Conservation (phyloP, 1,139 yeast genomes). For the Yamadazyma blattariae region DNA sequence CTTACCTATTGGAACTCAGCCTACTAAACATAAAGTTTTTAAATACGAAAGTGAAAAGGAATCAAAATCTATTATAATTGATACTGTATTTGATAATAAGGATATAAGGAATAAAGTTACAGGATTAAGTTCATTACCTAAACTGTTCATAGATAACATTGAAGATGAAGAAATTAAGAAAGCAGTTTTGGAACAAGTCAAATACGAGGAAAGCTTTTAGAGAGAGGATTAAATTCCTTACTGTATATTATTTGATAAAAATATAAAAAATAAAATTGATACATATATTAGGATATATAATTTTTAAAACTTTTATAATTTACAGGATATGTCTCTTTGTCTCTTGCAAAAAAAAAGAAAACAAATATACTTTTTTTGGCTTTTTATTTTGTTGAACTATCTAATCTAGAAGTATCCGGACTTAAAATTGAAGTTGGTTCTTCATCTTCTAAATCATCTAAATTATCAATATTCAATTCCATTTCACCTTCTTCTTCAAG, state of each 20-base stretch:
- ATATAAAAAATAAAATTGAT: background rate
- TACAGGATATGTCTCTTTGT: too few species aligned
- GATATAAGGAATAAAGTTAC: constrained; percentile 49
- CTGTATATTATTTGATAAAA: constrained; percentile 1
- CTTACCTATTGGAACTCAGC: constrained; percentile 75
- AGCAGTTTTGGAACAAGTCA: constrained; percentile 68
- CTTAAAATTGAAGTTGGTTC: constrained; percentile 2
- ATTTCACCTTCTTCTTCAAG: constrained; percentile 13
- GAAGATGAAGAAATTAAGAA: constrained; percentile 51
- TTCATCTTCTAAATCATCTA: constrained; percentile 6
- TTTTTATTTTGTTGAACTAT: background rate
- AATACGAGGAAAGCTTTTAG: constrained; percentile 38
- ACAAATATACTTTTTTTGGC: too few species aligned
- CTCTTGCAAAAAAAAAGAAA: too few species aligned
- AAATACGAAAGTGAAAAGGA: constrained; percentile 15
- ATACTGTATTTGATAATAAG: constrained; percentile 49
- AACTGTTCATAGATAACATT: constrained; percentile 53
- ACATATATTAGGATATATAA: constrained; percentile 1
- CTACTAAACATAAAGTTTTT: constrained; percentile 37
- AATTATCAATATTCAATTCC: constrained; percentile 3
- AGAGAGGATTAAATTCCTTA: background rate
- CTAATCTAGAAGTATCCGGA: background rate
- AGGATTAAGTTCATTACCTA: constrained; percentile 60
- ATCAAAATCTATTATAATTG: constrained; percentile 34
- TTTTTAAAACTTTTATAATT: too few species aligned